Percentiles rank a stretch among this genome's conserved stretches.
Evolutionary conservation across 495 filamentous ascomycete genomes (phyloP).

Genomic region (Xylaria curta): DNA sequence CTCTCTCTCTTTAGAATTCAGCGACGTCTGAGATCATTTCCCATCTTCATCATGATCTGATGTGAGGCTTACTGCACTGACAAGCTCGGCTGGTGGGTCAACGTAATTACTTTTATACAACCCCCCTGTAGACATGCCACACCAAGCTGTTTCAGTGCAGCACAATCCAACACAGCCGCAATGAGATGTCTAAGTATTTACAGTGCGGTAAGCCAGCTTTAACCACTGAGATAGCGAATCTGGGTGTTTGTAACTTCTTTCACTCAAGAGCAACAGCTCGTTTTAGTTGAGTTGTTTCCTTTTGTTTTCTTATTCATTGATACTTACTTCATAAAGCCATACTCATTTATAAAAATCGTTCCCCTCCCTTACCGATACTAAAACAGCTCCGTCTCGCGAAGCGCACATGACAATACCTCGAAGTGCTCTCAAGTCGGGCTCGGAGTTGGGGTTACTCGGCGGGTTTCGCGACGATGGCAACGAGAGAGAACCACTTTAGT

Average conservation of each 20-base stretch:
- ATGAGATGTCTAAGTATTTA: background rate
- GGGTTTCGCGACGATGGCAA: too few species aligned
- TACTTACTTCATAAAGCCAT: too few species aligned
- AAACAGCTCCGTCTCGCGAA: too few species aligned
- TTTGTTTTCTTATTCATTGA: too few species aligned
- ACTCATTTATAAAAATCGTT: too few species aligned
- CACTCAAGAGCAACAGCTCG: too few species aligned
- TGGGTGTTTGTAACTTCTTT: background rate
- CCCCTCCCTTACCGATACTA: too few species aligned
- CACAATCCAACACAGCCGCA: background rate
- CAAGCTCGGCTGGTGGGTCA: background rate
- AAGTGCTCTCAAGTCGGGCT: too few species aligned
- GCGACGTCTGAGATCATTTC: background rate
- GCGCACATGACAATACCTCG: too few species aligned
- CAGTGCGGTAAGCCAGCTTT: background rate
- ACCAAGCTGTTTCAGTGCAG: background rate
- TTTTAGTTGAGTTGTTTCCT: too few species aligned
- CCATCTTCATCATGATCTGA: background rate
- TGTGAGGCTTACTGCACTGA: background rate
- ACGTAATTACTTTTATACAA: background rate
- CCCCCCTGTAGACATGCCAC: background rate
- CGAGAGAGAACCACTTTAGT: too few species aligned
- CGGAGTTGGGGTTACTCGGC: too few species aligned
- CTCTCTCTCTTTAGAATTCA: background rate
- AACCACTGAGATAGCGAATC: background rate